Evolutionary conservation across 2,329 filamentous ascomycete species (phyloP).

Genomic region (Geosmithia morbida): DNA sequence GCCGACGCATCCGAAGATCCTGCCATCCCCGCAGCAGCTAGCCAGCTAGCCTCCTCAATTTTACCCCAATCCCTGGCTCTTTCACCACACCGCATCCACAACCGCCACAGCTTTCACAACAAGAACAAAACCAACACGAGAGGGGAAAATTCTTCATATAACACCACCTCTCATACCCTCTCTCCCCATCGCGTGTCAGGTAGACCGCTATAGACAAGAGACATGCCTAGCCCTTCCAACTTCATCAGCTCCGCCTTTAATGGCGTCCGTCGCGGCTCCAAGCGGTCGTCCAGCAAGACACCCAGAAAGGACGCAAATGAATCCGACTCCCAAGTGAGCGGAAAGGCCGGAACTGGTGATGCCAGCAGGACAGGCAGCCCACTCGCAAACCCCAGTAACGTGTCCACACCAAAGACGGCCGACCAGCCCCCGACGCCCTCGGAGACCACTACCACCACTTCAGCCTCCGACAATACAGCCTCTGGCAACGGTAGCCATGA

Average conservation of each 20-base stretch:
- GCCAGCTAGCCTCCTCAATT: not conserved
- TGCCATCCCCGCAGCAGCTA: not conserved
- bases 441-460: not conserved
- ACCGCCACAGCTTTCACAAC: not conserved
- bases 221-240: constrained; percentile 14
- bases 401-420: not conserved
- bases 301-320: not conserved
- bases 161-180: not conserved
- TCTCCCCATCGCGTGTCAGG: not conserved
- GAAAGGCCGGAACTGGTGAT: not conserved
- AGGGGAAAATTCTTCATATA: not conserved
- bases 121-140: not conserved
- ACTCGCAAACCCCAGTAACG: not conserved
- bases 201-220: not conserved
- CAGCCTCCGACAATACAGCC: not conserved
- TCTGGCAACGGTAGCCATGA: not conserved
- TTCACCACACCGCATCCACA: not conserved
- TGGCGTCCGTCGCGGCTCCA: constrained; percentile 13
- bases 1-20: not conserved
- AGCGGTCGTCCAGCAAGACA: constrained; percentile 9
- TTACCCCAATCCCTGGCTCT: not conserved
- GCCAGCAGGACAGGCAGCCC: not conserved
- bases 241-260: constrained; percentile 17
- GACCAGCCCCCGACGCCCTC: not conserved
- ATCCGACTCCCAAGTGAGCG: not conserved